Base-by-base conservation (phyloP, 805 yeast genomes). In the Wickerhamiella spandovensis region DNA sequence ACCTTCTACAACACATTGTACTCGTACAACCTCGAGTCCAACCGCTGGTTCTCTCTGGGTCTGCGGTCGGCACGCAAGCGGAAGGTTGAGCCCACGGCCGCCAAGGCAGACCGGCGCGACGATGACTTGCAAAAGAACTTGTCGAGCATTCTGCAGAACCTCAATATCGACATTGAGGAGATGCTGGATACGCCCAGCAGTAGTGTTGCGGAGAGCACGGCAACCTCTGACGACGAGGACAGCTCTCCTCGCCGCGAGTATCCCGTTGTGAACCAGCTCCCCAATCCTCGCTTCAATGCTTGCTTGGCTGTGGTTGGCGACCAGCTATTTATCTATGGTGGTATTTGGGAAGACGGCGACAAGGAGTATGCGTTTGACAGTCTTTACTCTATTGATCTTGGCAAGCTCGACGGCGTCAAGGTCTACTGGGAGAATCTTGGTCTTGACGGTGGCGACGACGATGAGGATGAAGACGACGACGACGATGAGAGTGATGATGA, bases 231-330 rank as follows among this genome's bases (percentile, higher is more conserved):
- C 20, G 67, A 61, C 5, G 72, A 69, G 18, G 74, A 70, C 2
- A 68, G 60, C 30, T 67, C 61, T 5, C 60, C 64, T 2, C 61
- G 58, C n/a, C 69, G 67, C 25, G 80, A 75, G 55, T 78, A 78
- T 56, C 80, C 81, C 1, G 61, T 81, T 0, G 66, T 77, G 54
- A 74, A 71, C 52, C 78, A 75, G 56, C 66, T 86, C 49, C 97
- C 97, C 1, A 97, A 90, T 61, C 78, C 89, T 1, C 73, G 97
- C 58, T 90, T 88, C 69, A 90, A 90, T 62, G 80, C 95, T 2
- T 69, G 89, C 2, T 77, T 87, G 3, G 81, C 94, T 51, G 95
- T 90, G 1, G 78, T 83, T 38, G 95, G 84, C 58, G 97, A 90
- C 62, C 75, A 74, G 0, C 70, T 88, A 52, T 90, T 79, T 65